Evolutionary conservation across 768 basidiomycete genomes (phyloP).

Genomic region (Russula lepida): DNA sequence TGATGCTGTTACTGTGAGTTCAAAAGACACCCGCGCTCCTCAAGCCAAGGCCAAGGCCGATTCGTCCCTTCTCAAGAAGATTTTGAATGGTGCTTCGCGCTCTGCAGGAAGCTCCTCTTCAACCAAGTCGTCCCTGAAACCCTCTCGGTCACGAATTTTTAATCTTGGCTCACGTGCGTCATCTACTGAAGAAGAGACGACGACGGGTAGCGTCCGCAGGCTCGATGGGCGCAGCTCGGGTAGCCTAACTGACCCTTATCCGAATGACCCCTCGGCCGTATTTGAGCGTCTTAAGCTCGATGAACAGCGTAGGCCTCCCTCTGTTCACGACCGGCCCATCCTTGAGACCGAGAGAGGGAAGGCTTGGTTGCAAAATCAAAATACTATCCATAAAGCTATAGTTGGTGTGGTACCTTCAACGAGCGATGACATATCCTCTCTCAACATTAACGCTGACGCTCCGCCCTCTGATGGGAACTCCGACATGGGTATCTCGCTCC

Average conservation of each 20-base stretch:
- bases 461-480: conserved; percentile 6
- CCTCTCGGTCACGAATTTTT: conserved; percentile 14
- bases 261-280: conserved; percentile 8
- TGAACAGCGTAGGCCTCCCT: neutral
- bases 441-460: conserved; percentile 18
- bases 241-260: neutral
- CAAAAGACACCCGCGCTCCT: conserved; percentile 42
- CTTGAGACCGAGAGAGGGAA: conserved; percentile 3
- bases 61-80: conserved; percentile 28
- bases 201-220: neutral
- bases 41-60: conserved; percentile 10
- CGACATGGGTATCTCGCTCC: conserved; percentile 1
- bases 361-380: conserved; percentile 18
- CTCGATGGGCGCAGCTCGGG: neutral
- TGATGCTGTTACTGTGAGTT: conserved; percentile 69
- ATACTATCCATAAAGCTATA: neutral
- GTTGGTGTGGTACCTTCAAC: conserved; percentile 8
- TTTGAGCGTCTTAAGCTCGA: conserved; percentile 15
- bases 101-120: neutral
- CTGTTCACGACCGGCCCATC: conserved; percentile 1
- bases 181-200: neutral
- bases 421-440: conserved; percentile 15
- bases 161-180: conserved; percentile 1
- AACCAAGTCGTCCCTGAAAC: neutral
- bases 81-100: conserved; percentile 6